Evolutionary conservation across 1,284 basidiomycete species (phyloP).

Genomic region (Coniferiporia weirii): DNA sequence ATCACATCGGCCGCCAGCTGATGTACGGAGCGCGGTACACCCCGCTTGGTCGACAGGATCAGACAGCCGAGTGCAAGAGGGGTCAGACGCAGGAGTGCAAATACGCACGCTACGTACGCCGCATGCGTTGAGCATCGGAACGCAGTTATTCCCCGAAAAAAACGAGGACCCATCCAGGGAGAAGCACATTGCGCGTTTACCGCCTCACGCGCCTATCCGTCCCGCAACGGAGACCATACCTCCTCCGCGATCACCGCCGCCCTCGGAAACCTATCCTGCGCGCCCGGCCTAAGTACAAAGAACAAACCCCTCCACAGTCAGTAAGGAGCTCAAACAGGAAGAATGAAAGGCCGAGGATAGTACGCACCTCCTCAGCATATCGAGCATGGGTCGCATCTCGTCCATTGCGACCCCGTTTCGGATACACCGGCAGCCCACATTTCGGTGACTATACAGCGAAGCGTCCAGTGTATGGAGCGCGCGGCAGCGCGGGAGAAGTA

Average conservation of each 20-base stretch:
- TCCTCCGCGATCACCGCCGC: neutral
- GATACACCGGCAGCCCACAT: neutral
- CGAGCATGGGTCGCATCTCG: neutral
- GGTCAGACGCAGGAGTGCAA: too few relatives aligned
- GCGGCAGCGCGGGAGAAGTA: constrained; percentile 1
- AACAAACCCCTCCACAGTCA: neutral
- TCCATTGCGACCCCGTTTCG: neutral
- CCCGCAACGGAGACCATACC: neutral
- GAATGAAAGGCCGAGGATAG: neutral
- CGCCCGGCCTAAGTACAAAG: neutral
- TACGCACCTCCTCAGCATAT: neutral
- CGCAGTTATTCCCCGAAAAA: too few relatives aligned
- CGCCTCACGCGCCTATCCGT: too few relatives aligned
- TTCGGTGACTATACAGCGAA: neutral
- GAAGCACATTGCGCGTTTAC: too few relatives aligned
- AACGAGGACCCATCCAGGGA: too few relatives aligned
- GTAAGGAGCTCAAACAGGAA: neutral
- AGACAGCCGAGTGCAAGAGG: too few relatives aligned
- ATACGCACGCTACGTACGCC: too few relatives aligned
- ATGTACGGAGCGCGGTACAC: too few relatives aligned
- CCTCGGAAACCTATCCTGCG: neutral
- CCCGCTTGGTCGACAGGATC: too few relatives aligned
- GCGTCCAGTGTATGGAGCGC: neutral
- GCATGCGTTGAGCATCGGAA: too few relatives aligned
- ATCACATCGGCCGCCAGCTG: too few relatives aligned